Percentiles rank a stretch among this genome's conserved stretches.
These are phyloP conservation scores for Diaporthe helianthi DNA, from an alignment of 2,329 filamentous ascomycete species.

Conservation along the genomic window DNA sequence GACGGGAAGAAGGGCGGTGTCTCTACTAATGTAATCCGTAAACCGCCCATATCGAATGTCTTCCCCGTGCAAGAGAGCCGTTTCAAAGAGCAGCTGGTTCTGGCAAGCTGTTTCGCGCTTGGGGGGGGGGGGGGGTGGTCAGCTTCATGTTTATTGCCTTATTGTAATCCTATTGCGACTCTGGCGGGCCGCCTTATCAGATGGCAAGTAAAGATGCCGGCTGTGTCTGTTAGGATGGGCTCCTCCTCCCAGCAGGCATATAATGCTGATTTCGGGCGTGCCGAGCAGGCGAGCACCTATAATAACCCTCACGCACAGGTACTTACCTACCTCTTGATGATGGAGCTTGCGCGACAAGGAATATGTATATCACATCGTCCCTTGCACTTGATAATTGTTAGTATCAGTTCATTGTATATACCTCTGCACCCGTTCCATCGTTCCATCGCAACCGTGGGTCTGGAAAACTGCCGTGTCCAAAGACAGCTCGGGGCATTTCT, in stretches of 20 bases:
- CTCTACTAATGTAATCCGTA: not conserved
- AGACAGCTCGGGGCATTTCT: not conserved
- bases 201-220: conserved; percentile 9
- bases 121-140: conserved; percentile 3
- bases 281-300: not conserved
- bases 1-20: not conserved
- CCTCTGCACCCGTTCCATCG: not conserved
- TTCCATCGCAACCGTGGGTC: not conserved
- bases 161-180: conserved; percentile 2
- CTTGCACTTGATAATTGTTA: not conserved
- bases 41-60: not conserved
- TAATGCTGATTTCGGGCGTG: conserved; percentile 23
- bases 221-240: not conserved
- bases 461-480: not conserved
- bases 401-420: not conserved
- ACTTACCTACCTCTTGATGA: not conserved
- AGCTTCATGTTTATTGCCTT: conserved; percentile 19
- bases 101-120: conserved; percentile 9
- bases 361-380: not conserved
- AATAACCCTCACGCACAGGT: not conserved
- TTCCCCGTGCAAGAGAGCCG: conserved; percentile 10
- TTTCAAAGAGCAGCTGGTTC: not conserved
- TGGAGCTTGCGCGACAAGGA: not conserved
- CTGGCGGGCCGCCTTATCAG: not conserved
- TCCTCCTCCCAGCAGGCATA: conserved; percentile 4